phyloP scores from a whole-genome alignment of 1,284 basidiomycete genomes.

The Heimioporus retisporus region DNA sequence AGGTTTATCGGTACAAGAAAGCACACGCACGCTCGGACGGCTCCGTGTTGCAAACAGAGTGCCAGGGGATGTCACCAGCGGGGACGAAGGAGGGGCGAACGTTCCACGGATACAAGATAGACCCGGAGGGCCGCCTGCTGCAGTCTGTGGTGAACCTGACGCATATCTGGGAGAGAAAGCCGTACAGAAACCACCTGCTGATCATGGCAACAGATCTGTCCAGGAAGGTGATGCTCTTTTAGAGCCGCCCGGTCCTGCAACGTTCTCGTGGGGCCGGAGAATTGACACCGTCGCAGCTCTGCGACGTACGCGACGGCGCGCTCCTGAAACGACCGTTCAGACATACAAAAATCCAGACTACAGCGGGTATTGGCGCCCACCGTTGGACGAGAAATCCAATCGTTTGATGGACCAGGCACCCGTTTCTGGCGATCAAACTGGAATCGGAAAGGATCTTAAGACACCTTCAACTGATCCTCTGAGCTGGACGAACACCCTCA shows the following conservation, averaged over 20 bases:
- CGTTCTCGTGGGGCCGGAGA: slow-evolving; percentile 37
- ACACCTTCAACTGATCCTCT: slow-evolving; percentile 18
- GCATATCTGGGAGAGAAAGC: background rate
- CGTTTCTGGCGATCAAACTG: background rate
- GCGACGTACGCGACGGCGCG: slow-evolving; percentile 24
- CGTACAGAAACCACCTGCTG: background rate
- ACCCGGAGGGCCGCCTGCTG: background rate
- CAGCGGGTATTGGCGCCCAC: slow-evolving; percentile 22
- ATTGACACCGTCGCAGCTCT: slow-evolving; percentile 33
- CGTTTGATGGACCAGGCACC: background rate
- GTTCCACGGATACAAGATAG: slow-evolving; percentile 5
- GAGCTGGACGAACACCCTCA: slow-evolving; percentile 46
- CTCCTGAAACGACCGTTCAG: slow-evolving; percentile 12
- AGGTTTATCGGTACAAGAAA: slow-evolving; percentile 41
- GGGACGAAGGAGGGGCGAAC: slow-evolving; percentile 47
- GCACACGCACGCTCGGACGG: slow-evolving; percentile 47
- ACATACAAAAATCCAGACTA: slow-evolving; percentile 21
- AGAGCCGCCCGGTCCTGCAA: slow-evolving; percentile 42
- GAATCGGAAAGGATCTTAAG: background rate
- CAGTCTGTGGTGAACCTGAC: background rate
- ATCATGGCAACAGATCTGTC: background rate
- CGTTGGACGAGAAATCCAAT: slow-evolving; percentile 2
- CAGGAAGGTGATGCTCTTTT: slow-evolving; percentile 1
- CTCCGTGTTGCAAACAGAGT: slow-evolving; percentile 54
- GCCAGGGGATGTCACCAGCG: slow-evolving; percentile 54